A percentile compares a stretch with the other conserved stretches of the same genome.
Conservation (phyloP, 139 green algal genomes). For the Chlorella sp. region DNA sequence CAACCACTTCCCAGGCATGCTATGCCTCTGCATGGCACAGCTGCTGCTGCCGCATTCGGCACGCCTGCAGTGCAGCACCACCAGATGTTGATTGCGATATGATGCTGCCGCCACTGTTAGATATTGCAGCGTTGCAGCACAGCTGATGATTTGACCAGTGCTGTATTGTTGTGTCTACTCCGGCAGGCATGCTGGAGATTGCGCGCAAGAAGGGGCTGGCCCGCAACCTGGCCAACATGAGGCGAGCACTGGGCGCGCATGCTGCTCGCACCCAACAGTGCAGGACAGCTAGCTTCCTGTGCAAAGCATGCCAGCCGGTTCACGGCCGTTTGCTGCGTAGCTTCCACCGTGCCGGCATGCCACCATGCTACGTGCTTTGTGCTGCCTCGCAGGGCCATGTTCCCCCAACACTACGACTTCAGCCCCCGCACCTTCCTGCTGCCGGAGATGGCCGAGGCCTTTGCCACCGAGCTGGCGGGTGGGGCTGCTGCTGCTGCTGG, state of each 20-base stretch:
- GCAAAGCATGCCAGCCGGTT: too few species aligned
- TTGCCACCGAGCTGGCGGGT: conserved; percentile 56
- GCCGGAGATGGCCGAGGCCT: conserved; percentile 58
- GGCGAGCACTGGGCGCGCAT: not conserved
- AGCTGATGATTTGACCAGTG: too few species aligned
- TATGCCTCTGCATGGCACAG: too few species aligned
- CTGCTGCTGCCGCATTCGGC: not conserved
- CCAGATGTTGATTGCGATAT: too few species aligned
- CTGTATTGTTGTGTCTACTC: too few species aligned
- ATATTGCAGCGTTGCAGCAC: too few species aligned
- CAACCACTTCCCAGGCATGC: conserved; percentile 91
- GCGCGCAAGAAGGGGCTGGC: conserved; percentile 87
- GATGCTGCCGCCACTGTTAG: too few species aligned
- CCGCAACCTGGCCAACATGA: conserved; percentile 70
- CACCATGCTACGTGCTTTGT: not conserved
- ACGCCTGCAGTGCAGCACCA: too few species aligned
- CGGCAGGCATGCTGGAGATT: conserved; percentile 62
- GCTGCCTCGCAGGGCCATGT: conserved; percentile 24
- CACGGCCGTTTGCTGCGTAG: too few species aligned
- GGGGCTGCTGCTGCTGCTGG: not conserved
- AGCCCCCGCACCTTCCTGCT: conserved; percentile 76
- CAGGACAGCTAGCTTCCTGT: too few species aligned
- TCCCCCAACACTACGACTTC: conserved; percentile 70
- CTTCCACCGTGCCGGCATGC: too few species aligned
- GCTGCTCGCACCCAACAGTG: too few species aligned